These are phyloP conservation scores for Periconia sp. DNA, from an alignment of 2,329 filamentous ascomycete species.

Conservation along the genomic window DNA sequence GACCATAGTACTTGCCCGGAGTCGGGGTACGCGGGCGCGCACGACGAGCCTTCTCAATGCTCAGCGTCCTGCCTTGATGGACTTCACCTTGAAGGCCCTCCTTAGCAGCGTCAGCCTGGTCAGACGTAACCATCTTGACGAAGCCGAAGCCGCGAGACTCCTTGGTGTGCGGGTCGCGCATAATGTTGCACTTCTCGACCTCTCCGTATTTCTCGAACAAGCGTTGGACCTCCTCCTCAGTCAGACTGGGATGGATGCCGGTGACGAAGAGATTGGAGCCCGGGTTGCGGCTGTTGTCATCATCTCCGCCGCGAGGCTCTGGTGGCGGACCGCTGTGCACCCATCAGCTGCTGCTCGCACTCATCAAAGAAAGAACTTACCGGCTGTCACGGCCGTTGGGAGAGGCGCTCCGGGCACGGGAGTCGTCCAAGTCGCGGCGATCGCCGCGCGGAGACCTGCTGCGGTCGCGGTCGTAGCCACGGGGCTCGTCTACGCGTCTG, in stretches of 20 bases:
- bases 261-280: conserved; percentile 99
- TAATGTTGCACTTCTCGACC: conserved; percentile 99
- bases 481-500: conserved; percentile 59
- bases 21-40: conserved; percentile 94
- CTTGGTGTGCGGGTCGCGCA: conserved; percentile 97
- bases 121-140: conserved; percentile 96
- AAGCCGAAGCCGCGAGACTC: conserved; percentile 99
- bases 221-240: conserved; percentile 87
- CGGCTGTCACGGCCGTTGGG: conserved; percentile 62
- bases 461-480: conserved; percentile 68
- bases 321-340: conserved; percentile 53
- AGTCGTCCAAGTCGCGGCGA: conserved; percentile 58
- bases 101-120: conserved; percentile 95
- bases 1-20: conserved; percentile 98
- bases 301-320: conserved; percentile 64
- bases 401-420: conserved; percentile 69
- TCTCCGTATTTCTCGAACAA: conserved; percentile 99
- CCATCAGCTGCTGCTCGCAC: conserved; percentile 23
- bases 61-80: conserved; percentile 92
- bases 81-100: conserved; percentile 94
- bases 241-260: conserved; percentile 91
- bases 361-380: conserved; percentile 25
- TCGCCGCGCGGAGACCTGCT: conserved; percentile 68
- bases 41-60: conserved; percentile 98
- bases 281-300: conserved; percentile 85